Evolutionary conservation across 2,329 filamentous ascomycete genomes (phyloP).

Genomic region (Claviceps sp.): DNA sequence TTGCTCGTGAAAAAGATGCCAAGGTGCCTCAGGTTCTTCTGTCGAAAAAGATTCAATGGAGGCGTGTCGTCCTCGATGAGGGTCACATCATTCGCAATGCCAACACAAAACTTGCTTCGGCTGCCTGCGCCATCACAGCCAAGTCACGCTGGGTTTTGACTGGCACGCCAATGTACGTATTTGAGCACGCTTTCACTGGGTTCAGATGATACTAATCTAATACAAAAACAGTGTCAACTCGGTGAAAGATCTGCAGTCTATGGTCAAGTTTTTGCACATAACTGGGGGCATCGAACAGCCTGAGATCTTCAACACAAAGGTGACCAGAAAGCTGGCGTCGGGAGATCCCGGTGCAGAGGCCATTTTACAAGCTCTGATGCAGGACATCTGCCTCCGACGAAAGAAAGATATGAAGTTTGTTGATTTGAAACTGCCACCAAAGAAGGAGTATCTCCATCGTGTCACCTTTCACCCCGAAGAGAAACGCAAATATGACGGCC

Average conservation of each 20-base stretch:
- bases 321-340: slow-evolving; percentile 49
- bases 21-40: slow-evolving; percentile 28
- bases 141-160: slow-evolving; percentile 68
- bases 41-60: slow-evolving; percentile 45
- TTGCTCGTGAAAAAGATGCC: slow-evolving; percentile 49
- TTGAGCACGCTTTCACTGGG: not conserved
- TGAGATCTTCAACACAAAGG: slow-evolving; percentile 54
- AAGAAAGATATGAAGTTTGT: slow-evolving; percentile 84
- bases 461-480: slow-evolving; percentile 64
- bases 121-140: slow-evolving; percentile 53
- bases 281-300: slow-evolving; percentile 62
- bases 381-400: slow-evolving; percentile 65
- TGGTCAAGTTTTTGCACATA: slow-evolving; percentile 64
- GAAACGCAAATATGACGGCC: slow-evolving; percentile 60
- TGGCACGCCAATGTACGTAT: slow-evolving; percentile 60
- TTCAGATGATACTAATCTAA: slow-evolving; percentile 12
- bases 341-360: slow-evolving; percentile 45
- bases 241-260: slow-evolving; percentile 66
- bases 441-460: slow-evolving; percentile 65
- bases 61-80: slow-evolving; percentile 69
- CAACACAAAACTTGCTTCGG: slow-evolving; percentile 56
- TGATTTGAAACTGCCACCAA: slow-evolving; percentile 62
- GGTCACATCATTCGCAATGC: slow-evolving; percentile 73
- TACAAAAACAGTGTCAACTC: slow-evolving; percentile 47
- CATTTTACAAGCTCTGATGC: slow-evolving; percentile 64